These are phyloP conservation scores for Chlamydomonas schloesseri DNA, from an alignment of 139 green algal species.

Conservation along the genomic window DNA sequence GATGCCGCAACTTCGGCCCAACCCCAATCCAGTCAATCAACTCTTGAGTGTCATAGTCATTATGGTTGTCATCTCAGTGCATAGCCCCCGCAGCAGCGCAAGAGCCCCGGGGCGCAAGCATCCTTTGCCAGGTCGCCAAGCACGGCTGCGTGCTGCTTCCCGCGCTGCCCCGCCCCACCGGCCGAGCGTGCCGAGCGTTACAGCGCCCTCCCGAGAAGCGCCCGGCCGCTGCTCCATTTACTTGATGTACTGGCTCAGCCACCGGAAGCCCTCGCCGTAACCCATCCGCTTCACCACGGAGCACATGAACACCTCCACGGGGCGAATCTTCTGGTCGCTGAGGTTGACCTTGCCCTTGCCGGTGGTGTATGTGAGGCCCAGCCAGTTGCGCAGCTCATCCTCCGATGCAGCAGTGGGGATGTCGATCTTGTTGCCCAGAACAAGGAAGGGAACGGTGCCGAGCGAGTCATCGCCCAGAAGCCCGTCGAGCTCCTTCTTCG, in stretches of 20 bases:
- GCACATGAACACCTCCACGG: slow-evolving; percentile 87
- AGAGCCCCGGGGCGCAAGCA: too few relatives aligned
- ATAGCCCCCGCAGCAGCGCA: too few relatives aligned
- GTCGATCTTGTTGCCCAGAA: slow-evolving; percentile 99
- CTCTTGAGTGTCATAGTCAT: too few relatives aligned
- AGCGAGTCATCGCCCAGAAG: slow-evolving; percentile 96
- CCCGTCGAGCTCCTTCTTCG: slow-evolving; percentile 93
- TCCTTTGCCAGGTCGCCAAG: too few relatives aligned
- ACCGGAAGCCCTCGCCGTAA: slow-evolving; percentile 99
- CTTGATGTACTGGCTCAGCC: slow-evolving; percentile 98
- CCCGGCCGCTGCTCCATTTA: slow-evolving; percentile 29
- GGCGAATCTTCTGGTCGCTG: slow-evolving; percentile 87
- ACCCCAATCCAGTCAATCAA: too few relatives aligned
- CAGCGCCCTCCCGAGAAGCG: too few relatives aligned
- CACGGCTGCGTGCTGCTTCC: too few relatives aligned
- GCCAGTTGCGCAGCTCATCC: slow-evolving; percentile 92
- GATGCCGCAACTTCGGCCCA: too few relatives aligned
- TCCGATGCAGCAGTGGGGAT: slow-evolving; percentile 87
- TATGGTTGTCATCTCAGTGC: too few relatives aligned
- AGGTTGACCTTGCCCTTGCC: slow-evolving; percentile 98
- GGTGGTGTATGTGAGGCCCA: slow-evolving; percentile 96
- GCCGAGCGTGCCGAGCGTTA: too few relatives aligned
- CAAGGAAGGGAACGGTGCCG: slow-evolving; percentile 93
- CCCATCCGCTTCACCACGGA: slow-evolving; percentile 86
- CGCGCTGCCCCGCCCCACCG: too few relatives aligned